Percentiles rank a stretch among this genome's conserved stretches.
These are phyloP conservation scores for Xylariaceae sp. DNA, from an alignment of 2,329 filamentous ascomycete species.

Conservation along the genomic window DNA sequence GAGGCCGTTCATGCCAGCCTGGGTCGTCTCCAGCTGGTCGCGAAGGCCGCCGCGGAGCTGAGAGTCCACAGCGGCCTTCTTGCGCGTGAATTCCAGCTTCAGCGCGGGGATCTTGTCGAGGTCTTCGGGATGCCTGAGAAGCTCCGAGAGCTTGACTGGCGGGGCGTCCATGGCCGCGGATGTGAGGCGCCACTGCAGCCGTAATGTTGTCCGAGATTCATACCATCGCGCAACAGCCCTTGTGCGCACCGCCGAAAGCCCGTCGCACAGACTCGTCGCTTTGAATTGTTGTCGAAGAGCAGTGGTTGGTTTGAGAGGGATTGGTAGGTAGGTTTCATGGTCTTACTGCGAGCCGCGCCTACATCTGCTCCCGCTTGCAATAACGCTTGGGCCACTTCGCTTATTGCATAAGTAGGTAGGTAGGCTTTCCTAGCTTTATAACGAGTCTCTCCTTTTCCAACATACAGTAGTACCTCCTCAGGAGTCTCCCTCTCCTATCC, in stretches of 20 bases:
- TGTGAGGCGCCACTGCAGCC: slow-evolving; percentile 18
- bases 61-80: slow-evolving; percentile 84
- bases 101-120: slow-evolving; percentile 89
- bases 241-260: background rate
- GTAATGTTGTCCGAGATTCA: slow-evolving; percentile 11
- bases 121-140: slow-evolving; percentile 91
- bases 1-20: slow-evolving; percentile 84
- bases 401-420: no score
- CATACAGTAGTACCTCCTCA: no score
- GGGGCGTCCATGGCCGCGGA: slow-evolving; percentile 53
- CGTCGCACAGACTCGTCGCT: no score
- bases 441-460: no score
- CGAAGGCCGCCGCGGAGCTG: slow-evolving; percentile 82
- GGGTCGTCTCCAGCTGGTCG: slow-evolving; percentile 90
- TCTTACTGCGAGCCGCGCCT: no score
- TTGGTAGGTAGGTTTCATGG: no score
- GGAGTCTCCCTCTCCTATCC: no score
- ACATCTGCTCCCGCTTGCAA: no score
- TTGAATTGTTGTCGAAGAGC: no score
- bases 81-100: slow-evolving; percentile 87
- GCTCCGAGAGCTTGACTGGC: slow-evolving; percentile 77
- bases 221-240: slow-evolving; percentile 18
- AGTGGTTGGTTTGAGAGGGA: no score
- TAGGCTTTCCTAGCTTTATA: no score
- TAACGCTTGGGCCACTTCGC: no score